Base-by-base conservation (phyloP, 208 protist species). In the Leishmania arabica region DNA sequence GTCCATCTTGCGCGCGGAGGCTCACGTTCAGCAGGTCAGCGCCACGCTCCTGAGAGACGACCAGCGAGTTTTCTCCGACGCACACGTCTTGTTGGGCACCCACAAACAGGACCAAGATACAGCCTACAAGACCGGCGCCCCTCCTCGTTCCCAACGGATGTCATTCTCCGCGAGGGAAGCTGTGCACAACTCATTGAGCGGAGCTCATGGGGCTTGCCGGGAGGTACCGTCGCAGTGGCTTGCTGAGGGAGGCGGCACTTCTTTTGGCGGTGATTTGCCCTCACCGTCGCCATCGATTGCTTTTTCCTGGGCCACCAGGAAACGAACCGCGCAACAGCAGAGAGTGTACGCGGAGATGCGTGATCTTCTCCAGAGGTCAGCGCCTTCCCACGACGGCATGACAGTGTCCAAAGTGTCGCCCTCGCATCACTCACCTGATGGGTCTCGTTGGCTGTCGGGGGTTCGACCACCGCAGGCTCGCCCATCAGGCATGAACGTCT, bases 1-100 rank as follows among this genome's bases (percentile, higher is more conserved):
- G 27, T 83, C 89, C 9, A 91, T 85, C 1, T 56, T 92, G 49
- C 88, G 89, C 58, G 85, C 89, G 9, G 93, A 96, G 82, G 77
- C 88, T 19, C 85, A 91, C 75, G 84, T 90, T 60, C 81, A 93
- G 73, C 81, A 78, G 34, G 81, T 81, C 11, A 73, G 81, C 9
- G 42, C 75, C 6, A 58, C 69, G n/a, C 56, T 85, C 19, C 42
- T 79, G 9, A 51, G 45, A 1, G 68, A 70, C 19, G 24, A 56
- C 1, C 69, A 53, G 31, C 60, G n/a, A 2, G 27, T 24, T 42
- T 66, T 54, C 53, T 6, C 21, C 40, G 47, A 51, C 17, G 42
- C 80, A 42, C n/a, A 34, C 60, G 19, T 40, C 42, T 40, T 60
- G 7, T 7, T 37, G 24, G 7, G 8, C 21, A 19, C 19, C 24